A percentile compares a stretch with the other conserved stretches of the same genome.
Evolutionary conservation across 306 rosid genomes (phyloP).

Genomic region (Malus fusca): DNA sequence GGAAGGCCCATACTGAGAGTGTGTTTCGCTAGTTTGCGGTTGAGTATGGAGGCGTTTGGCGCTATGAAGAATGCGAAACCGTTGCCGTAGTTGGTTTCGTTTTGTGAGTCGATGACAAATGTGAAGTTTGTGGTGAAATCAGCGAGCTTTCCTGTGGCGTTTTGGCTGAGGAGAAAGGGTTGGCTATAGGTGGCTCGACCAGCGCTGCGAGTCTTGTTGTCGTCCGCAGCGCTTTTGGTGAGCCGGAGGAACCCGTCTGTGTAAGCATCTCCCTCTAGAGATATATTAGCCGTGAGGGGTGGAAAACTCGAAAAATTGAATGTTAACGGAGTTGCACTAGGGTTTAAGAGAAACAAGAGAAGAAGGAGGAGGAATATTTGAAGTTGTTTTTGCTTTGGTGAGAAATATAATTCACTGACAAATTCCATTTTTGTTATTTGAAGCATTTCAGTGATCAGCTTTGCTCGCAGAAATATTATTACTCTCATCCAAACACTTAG

Average conservation of each 20-base stretch:
- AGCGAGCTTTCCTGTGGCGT: background rate
- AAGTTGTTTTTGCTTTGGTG: too few species aligned
- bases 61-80: background rate
- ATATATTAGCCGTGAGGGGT: background rate
- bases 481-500: too few species aligned
- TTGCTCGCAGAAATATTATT: too few species aligned
- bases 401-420: too few species aligned
- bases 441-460: too few species aligned
- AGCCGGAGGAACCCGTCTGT: background rate
- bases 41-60: background rate
- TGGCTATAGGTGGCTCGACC: background rate
- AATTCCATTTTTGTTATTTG: too few species aligned
- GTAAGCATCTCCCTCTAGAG: background rate
- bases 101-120: background rate
- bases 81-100: background rate
- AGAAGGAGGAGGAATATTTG: background rate
- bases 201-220: background rate
- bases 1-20: background rate
- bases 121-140: background rate
- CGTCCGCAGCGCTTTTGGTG: background rate
- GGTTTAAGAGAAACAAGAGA: background rate
- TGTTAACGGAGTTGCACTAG: background rate
- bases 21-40: background rate
- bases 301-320: background rate
- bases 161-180: background rate